Percentiles rank a stretch among this genome's conserved stretches.
These are phyloP conservation scores for Claviceps sp. DNA, from an alignment of 2,329 filamentous ascomycete species.

Conservation along the genomic window DNA sequence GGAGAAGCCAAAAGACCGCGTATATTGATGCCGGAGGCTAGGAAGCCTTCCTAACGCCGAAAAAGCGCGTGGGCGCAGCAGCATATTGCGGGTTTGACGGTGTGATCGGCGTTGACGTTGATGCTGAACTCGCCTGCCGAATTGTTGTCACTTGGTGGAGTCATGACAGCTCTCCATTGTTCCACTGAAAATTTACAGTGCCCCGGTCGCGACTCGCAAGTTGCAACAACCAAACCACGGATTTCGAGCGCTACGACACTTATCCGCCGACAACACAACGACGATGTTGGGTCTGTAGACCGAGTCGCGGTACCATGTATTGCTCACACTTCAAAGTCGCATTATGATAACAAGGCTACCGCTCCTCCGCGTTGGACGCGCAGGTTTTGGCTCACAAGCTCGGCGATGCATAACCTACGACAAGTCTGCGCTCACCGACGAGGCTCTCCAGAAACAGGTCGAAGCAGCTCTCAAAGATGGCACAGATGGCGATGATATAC, in stretches of 20 bases:
- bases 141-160: neutral
- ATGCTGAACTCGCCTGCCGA: neutral
- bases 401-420: constrained; percentile 22
- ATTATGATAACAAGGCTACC: neutral
- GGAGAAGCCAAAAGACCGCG: constrained; percentile 31
- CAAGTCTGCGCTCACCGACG: constrained; percentile 14
- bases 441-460: constrained; percentile 18
- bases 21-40: constrained; percentile 20
- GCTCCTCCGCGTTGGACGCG: constrained; percentile 4
- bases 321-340: neutral
- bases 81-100: constrained; percentile 11
- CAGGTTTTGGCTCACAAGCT: neutral
- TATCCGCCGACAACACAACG: neutral
- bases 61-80: constrained; percentile 18
- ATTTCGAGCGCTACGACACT: neutral
- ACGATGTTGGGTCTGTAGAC: neutral
- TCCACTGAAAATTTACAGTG: constrained; percentile 1
- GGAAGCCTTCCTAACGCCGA: constrained; percentile 16
- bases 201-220: no score
- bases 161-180: neutral
- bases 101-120: constrained; percentile 1
- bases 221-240: neutral
- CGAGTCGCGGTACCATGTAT: neutral
- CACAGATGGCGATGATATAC: constrained; percentile 16
- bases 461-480: constrained; percentile 19